These are phyloP conservation scores for Vaucheria bursata DNA, from an alignment of 352 stramenopile genomes.

Conservation along the genomic window DNA sequence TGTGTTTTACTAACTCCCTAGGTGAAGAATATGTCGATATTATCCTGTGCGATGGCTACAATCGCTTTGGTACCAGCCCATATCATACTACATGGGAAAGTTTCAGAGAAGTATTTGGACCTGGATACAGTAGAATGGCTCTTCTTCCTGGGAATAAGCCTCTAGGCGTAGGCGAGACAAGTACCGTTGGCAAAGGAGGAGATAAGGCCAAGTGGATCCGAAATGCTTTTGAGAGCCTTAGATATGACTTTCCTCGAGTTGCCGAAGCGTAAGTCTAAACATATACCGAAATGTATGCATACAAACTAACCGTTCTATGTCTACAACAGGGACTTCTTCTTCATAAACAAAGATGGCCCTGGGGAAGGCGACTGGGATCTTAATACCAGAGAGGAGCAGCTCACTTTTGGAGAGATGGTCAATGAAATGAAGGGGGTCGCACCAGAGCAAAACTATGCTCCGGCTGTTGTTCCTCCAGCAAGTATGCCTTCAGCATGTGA, in stretches of 20 bases:
- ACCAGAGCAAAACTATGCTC: too few species aligned
- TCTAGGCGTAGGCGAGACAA: background rate
- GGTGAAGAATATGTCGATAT: background rate
- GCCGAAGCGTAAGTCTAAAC: background rate
- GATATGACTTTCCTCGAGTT: background rate
- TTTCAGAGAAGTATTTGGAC: background rate
- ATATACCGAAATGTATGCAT: too few species aligned
- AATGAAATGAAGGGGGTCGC: too few species aligned
- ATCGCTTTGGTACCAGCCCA: background rate
- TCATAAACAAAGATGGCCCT: too few species aligned
- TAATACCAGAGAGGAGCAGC: too few species aligned
- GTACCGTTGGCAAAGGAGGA: background rate
- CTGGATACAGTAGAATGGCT: conserved; percentile 2
- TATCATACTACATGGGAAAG: background rate
- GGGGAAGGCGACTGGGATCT: too few species aligned
- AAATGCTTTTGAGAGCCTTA: background rate
- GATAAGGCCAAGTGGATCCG: conserved; percentile 2
- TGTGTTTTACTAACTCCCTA: background rate
- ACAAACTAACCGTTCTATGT: too few species aligned
- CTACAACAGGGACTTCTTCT: too few species aligned
- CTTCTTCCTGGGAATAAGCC: background rate
- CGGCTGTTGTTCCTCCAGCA: too few species aligned
- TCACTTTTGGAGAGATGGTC: too few species aligned
- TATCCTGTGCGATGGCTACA: background rate
- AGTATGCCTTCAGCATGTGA: too few species aligned